Base-by-base conservation (phyloP, 129 eudicot genomes). In the Artemisia annua region DNA sequence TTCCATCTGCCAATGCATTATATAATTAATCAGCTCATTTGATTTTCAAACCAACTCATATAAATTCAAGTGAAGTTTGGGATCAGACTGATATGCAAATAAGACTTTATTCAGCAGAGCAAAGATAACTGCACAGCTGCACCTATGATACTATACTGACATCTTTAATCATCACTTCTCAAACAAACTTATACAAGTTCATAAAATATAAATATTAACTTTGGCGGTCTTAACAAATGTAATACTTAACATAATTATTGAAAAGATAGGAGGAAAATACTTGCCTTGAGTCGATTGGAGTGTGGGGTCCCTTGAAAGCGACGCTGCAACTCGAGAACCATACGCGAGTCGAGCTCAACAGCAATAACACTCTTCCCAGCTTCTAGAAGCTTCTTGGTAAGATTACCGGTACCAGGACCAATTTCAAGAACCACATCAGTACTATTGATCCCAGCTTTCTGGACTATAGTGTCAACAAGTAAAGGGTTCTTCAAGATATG, bases 321-420 rank as follows among this genome's bases (percentile, higher is more conserved):
- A 5, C 99, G 90, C 49, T 94, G 87, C 82, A 94, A 55, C 77
- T 94, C 99, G 15, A 90, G 96, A 54, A 90, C 99, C 99, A 94
- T 94, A 74, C 99, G 96, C 5, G 96, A 85, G 55, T 94, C 97
- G 50, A 94, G 87, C 78, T 94, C 99, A 50, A 94, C 97, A 4
- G 99, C 97, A 48, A 94, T 57, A 56, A 94, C 99, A n/a, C 87
- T 81, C 51, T 94, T 90, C 0, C 96, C 93, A 6, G 96, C 96
- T 69, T 94, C 99, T 2, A 94, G 93, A 81, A 94, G 96, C 82
- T 94, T 94, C 91, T 88, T 94, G 11, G 99, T 94, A 12, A 94
- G 84, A 70, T 94, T 94, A 63, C 97, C 99, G 1, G 99, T 94
- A 75, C 99, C 99, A 18, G 99, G 99, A 63, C 99, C 99, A 28